Percentiles rank a stretch among this genome's conserved stretches.
phyloP scores from a whole-genome alignment of 2,329 filamentous ascomycete species.

The Bretziella fagacearum region DNA sequence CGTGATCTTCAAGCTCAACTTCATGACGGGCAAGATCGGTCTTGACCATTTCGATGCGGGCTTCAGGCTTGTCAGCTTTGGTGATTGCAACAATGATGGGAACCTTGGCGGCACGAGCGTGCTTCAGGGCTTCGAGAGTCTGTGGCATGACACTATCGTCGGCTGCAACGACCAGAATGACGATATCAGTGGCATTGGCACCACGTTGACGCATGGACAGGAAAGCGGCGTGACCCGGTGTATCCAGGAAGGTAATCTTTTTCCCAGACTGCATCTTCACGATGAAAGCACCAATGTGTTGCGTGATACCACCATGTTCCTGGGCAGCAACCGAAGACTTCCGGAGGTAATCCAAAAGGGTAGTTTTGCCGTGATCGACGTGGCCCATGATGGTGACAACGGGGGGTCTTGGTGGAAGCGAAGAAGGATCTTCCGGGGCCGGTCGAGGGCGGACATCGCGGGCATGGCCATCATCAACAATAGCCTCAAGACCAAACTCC shows the following conservation, averaged over 20 bases:
- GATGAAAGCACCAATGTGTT: slow-evolving; percentile 95
- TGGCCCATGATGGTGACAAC: slow-evolving; percentile 99
- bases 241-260: slow-evolving; percentile 90
- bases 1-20: slow-evolving; percentile 85
- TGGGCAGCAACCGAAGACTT: slow-evolving; percentile 82
- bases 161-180: slow-evolving; percentile 85
- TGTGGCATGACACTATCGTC: slow-evolving; percentile 97
- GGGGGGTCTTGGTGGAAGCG: slow-evolving; percentile 60
- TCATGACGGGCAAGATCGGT: slow-evolving; percentile 67
- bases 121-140: slow-evolving; percentile 88
- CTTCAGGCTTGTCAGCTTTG: slow-evolving; percentile 82
- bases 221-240: slow-evolving; percentile 90
- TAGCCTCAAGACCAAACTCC: slow-evolving; percentile 84
- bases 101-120: slow-evolving; percentile 70
- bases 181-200: slow-evolving; percentile 90
- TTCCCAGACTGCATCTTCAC: slow-evolving; percentile 75
- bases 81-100: slow-evolving; percentile 97
- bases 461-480: slow-evolving; percentile 47
- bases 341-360: slow-evolving; percentile 79
- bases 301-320: slow-evolving; percentile 93
- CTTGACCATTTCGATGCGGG: slow-evolving; percentile 70
- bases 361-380: slow-evolving; percentile 97
- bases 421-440: slow-evolving; percentile 46
- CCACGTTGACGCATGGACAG: slow-evolving; percentile 89
- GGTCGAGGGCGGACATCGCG: slow-evolving; percentile 59